phyloP scores from a whole-genome alignment of 257 asterid genomes.

The Agastache rugosa region DNA sequence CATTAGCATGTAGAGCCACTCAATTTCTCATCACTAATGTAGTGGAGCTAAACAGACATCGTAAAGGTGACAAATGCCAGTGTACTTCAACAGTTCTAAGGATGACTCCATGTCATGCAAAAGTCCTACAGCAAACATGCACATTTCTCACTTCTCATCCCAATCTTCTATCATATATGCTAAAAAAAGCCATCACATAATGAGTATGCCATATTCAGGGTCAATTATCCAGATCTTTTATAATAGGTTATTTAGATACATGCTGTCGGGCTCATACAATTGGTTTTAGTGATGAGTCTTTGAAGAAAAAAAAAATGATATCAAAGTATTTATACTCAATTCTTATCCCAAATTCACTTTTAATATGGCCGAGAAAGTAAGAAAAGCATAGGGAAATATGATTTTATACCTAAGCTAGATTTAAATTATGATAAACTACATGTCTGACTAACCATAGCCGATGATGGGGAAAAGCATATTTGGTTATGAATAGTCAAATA shows the following conservation, averaged over 20 bases:
- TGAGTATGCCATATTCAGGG: conserved; percentile 1
- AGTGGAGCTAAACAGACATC: conserved; percentile 36
- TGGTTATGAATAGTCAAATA: background rate
- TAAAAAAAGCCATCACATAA: background rate
- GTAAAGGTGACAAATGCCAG: conserved; percentile 21
- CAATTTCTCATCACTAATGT: conserved; percentile 36
- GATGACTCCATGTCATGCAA: conserved; percentile 27
- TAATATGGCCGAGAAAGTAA: background rate
- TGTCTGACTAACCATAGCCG: background rate
- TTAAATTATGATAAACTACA: background rate
- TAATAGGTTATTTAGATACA: conserved; percentile 15
- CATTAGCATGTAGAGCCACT: conserved; percentile 30
- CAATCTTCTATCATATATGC: conserved; percentile 25
- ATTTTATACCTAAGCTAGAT: conserved; percentile 3
- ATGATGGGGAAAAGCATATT: background rate
- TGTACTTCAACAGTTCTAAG: conserved; percentile 17
- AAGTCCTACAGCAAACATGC: conserved; percentile 14
- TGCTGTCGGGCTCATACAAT: background rate
- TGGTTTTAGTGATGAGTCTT: conserved; percentile 1
- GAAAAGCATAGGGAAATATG: background rate
- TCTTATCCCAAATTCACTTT: background rate
- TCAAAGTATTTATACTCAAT: background rate
- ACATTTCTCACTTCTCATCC: conserved; percentile 12
- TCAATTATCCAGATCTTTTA: background rate
- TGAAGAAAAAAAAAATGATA: background rate